Conservation (phyloP, 371 early-diverging fungal genomes). For the Rhizomucor miehei region DNA sequence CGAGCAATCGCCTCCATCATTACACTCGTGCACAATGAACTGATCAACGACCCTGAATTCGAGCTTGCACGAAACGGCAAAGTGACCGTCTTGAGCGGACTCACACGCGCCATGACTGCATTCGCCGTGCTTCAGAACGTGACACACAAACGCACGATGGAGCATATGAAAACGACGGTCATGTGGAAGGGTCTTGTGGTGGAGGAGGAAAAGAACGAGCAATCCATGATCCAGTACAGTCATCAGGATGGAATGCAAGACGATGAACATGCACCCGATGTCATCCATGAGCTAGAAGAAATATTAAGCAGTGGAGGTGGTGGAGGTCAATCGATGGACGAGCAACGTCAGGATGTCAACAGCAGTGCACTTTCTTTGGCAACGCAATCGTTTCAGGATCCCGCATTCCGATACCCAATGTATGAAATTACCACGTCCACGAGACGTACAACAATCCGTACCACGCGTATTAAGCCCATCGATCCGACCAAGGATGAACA, state of each 20-base stretch:
- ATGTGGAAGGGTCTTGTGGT: slow-evolving; percentile 56
- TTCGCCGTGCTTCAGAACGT: slow-evolving; percentile 84
- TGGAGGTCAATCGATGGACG: too few species aligned
- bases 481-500: slow-evolving; percentile 15
- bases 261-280: slow-evolving; percentile 15
- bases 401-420: slow-evolving; percentile 13
- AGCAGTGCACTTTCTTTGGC: slow-evolving; percentile 5
- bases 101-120: slow-evolving; percentile 80
- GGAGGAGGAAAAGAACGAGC: slow-evolving; percentile 33
- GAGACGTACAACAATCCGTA: slow-evolving; percentile 28
- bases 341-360: not conserved
- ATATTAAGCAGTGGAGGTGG: slow-evolving; percentile 13
- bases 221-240: not conserved
- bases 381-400: not conserved
- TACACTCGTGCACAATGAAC: slow-evolving; percentile 70
- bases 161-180: slow-evolving; percentile 38
- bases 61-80: slow-evolving; percentile 59
- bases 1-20: slow-evolving; percentile 82
- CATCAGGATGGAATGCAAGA: not conserved
- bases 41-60: slow-evolving; percentile 66
- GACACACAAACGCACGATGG: slow-evolving; percentile 61
- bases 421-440: slow-evolving; percentile 44
- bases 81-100: slow-evolving; percentile 65
- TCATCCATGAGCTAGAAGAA: slow-evolving; percentile 42
- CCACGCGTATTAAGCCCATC: slow-evolving; percentile 41